Evolutionary conservation across 1,139 yeast species (phyloP), one percentile per base, ranked within the genome.

Genomic region (Casaregolazyma lundiana): DNA sequence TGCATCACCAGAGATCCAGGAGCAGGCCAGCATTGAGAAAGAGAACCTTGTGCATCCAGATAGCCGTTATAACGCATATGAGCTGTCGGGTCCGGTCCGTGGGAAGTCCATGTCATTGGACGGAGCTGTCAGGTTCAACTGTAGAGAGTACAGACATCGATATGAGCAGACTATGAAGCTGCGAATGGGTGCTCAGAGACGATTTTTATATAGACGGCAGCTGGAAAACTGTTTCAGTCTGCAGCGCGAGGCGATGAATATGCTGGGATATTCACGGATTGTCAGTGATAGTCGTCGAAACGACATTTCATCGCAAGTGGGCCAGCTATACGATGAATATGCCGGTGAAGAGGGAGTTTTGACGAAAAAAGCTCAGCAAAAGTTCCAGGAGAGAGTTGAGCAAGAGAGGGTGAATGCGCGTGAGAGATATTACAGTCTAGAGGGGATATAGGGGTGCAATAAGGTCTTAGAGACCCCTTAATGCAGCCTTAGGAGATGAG

Each of bases 201-300:
- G 45, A 18, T 35, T 42, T 13, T 39, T 39, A 17, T 42, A 42
- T 8, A 8, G 45, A 9, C 22, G 45, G 51, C 55, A 52, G 45
- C 35, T 42, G 18, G 45, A 42, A 19, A 57, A 55, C 41, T 68
- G 71, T 46, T 41, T 65, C n/a, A 63, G 57, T 13, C 51, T 66
- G 32, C 75, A 71, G 53, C 57, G 59, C 21, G 51, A 54, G 4
- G 62, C 71, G 8, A 53, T 71, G 38, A 42, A 49, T 0, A 59
- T 61, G 42, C 55, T 70, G 18, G 70, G 70, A 1, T 63, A 59
- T 45, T 53, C 56, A 13, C 41, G 55, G 16, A 66, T 68, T 1
- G 39, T 51, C 20, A 57, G 54, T 18, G 53, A 53, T 6, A 52
- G 51, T 0, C 64, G 62, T 41, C 52, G 61, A 24, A 50, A 50